Conservation (phyloP, 2,329 filamentous ascomycete genomes). For the Nannizzia gypsea region DNA sequence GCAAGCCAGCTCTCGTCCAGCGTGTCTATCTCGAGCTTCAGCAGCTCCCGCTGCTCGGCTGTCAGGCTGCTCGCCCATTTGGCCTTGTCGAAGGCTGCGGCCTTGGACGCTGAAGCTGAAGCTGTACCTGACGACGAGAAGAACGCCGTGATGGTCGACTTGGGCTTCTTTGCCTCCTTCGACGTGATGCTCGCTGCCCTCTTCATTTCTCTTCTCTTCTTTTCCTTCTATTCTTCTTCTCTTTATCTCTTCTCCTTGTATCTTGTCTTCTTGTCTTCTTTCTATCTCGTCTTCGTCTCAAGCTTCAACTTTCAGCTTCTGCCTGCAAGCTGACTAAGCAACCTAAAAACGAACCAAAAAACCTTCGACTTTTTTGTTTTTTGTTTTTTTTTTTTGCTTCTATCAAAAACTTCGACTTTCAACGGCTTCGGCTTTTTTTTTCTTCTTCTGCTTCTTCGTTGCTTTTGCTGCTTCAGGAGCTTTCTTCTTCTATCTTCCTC, state of each 20-base stretch:
- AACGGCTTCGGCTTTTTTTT: background rate
- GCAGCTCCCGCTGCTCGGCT: conserved; percentile 66
- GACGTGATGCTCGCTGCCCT: background rate
- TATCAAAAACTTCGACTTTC: no score
- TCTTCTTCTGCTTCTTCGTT: background rate
- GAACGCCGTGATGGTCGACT: conserved; percentile 77
- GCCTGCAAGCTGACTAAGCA: no score
- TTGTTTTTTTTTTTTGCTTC: no score
- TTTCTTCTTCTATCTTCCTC: no score
- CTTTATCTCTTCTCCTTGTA: background rate
- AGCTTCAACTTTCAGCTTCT: background rate
- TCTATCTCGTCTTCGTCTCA: no score
- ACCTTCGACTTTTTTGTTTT: no score
- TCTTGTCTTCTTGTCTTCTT: background rate
- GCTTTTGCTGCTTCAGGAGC: background rate
- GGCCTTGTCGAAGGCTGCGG: conserved; percentile 66
- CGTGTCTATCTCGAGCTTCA: conserved; percentile 84
- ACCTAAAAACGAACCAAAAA: no score
- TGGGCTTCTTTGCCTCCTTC: conserved; percentile 51
- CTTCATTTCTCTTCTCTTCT: background rate
- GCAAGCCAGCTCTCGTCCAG: conserved; percentile 85
- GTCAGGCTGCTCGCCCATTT: conserved; percentile 77
- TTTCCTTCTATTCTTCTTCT: background rate
- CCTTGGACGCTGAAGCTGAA: background rate
- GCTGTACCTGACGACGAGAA: conserved; percentile 43